These are phyloP conservation scores for Colletotrichum sansevieriae DNA, from an alignment of 2,329 filamentous ascomycete genomes.

Conservation along the genomic window DNA sequence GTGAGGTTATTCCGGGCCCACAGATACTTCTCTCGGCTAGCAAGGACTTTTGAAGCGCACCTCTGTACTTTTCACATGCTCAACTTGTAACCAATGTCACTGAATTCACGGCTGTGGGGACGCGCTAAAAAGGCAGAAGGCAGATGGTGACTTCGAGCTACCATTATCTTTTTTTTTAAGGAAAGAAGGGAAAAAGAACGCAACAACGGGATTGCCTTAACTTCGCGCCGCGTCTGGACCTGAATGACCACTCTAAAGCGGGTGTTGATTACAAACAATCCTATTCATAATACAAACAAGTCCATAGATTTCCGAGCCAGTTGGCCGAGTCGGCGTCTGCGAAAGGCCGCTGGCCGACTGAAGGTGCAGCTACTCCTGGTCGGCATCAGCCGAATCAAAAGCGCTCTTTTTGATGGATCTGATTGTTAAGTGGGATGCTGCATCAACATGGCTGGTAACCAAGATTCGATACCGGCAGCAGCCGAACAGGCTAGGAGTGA, in stretches of 20 bases:
- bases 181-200: too few species aligned
- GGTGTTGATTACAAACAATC: constrained; percentile 9
- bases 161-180: constrained; percentile 7
- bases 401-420: not conserved
- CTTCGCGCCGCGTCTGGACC: constrained; percentile 13
- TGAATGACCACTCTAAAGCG: constrained; percentile 9
- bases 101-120: constrained; percentile 15
- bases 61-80: too few species aligned
- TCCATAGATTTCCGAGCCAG: not conserved
- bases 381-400: not conserved
- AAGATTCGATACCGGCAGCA: constrained; percentile 17
- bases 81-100: constrained; percentile 8
- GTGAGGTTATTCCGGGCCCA: too few species aligned
- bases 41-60: too few species aligned
- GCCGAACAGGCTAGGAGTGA: constrained; percentile 5
- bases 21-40: too few species aligned
- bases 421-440: constrained; percentile 11
- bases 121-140: not conserved
- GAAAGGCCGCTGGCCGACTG: constrained; percentile 4
- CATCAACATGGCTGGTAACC: constrained; percentile 22
- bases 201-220: not conserved
- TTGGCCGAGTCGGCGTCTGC: constrained; percentile 13
- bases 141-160: not conserved
- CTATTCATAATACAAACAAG: not conserved
- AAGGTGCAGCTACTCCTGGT: constrained; percentile 2